phyloP scores from a whole-genome alignment of 1,284 basidiomycete genomes.

The Marasmius oreades region DNA sequence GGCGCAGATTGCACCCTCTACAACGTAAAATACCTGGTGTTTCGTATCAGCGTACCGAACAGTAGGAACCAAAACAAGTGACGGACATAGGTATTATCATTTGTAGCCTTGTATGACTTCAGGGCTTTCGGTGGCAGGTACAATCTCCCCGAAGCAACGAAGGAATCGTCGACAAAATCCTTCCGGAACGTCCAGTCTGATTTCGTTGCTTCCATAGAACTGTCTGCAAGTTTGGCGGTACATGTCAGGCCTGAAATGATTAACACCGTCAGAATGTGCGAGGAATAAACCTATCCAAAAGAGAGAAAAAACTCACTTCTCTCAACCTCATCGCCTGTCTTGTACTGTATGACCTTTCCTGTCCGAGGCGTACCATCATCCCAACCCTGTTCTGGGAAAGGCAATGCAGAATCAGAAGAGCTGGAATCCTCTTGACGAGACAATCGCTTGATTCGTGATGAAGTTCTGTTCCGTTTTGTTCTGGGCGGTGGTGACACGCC shows the following conservation, averaged over 20 bases:
- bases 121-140: slow-evolving; percentile 5
- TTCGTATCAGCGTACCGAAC: not conserved
- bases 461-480: not conserved
- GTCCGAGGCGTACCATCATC: slow-evolving; percentile 11
- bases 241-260: slow-evolving; percentile 9
- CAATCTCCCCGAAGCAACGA: slow-evolving; percentile 15
- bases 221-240: slow-evolving; percentile 8
- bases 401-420: not conserved
- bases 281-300: too few species aligned
- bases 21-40: slow-evolving; percentile 15
- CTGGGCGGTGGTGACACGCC: not conserved
- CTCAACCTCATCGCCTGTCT: slow-evolving; percentile 7
- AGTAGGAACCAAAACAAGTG: not conserved
- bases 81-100: slow-evolving; percentile 18
- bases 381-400: slow-evolving; percentile 13
- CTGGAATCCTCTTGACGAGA: not conserved
- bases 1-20: slow-evolving; percentile 18
- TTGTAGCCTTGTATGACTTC: slow-evolving; percentile 15
- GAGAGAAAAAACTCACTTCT: slow-evolving; percentile 9
- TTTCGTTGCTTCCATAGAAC: slow-evolving; percentile 2
- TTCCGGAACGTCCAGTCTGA: slow-evolving; percentile 14
- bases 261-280: not conserved
- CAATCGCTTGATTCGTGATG: not conserved
- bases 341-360: slow-evolving; percentile 13
- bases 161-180: slow-evolving; percentile 14